A percentile compares a stretch with the other conserved stretches of the same genome.
These are phyloP conservation scores for Coemansia sp. DNA, from an alignment of 192 early-diverging fungal genomes.

Conservation along the genomic window DNA sequence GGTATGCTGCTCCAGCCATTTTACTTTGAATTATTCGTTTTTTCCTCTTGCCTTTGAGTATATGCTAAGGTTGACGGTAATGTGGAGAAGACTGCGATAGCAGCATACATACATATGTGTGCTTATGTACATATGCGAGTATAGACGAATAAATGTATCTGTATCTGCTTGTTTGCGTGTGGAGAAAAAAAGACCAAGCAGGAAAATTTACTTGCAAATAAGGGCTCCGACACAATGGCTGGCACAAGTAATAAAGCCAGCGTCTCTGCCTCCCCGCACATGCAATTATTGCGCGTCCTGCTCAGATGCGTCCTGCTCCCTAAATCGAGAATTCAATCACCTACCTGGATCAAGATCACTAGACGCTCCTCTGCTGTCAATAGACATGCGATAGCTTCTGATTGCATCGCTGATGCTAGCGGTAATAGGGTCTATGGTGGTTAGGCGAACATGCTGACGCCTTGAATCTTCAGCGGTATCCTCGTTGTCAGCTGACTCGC, in stretches of 20 bases:
- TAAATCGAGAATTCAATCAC: not conserved
- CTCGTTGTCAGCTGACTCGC: not conserved
- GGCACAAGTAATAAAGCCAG: not conserved
- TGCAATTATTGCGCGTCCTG: no score
- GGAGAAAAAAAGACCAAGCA: constrained; percentile 5
- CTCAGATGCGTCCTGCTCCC: not conserved
- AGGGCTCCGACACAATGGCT: not conserved
- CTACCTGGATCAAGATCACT: constrained; percentile 36
- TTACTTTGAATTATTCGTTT: no score
- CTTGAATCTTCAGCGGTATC: not conserved
- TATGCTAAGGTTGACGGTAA: not conserved
- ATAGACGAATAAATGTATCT: not conserved
- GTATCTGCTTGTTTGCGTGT: constrained; percentile 2
- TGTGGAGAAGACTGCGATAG: not conserved
- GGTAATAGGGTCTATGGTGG: constrained; percentile 47
- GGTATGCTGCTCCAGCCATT: no score
- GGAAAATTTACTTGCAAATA: constrained; percentile 1
- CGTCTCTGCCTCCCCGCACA: not conserved
- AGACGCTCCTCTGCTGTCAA: not conserved
- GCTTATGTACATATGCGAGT: not conserved
- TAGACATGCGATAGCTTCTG: constrained; percentile 4
- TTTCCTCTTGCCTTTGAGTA: not conserved
- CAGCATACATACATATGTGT: no score
- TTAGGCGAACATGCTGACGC: constrained; percentile 29
- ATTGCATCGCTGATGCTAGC: constrained; percentile 19